Base-by-base conservation (phyloP, 352 stramenopile genomes). In the Globisporangium megalacanthum region DNA sequence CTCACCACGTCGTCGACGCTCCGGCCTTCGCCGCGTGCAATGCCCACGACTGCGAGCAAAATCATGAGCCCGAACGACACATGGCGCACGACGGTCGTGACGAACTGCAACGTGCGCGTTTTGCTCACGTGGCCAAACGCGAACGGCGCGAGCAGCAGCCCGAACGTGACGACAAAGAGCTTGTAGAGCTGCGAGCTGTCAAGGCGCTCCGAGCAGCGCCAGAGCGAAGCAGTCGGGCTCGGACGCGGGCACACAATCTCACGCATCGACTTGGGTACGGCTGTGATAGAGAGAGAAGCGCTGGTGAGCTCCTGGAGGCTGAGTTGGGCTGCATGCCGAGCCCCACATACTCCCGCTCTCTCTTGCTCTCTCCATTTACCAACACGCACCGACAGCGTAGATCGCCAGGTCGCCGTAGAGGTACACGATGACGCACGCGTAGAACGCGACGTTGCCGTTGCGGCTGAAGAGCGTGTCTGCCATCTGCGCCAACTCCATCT, bases 401-500 rank as follows among this genome's bases (percentile, higher is more conserved):
- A 93, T 95, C 19, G 85, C 81, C 50, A 95, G 69, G 58, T 95
- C 85, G n/a, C 85, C 85, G 51, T 92, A 93, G 0, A 95, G 66
- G 53, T 95, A 95, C 49, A 90, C 77, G 49, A 86, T 84, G 29
- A 89, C 74, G 57, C 79, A 92, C 35, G 69, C 72, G 56, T 93
- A 95, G 56, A 95, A 93, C 5, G 83, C 79, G 19, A 88, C 67
- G 48, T 86, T 76, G 6, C 85, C 81, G 42, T 73, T 68, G 51
- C 57, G 75, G 35, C 60, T 82, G 59, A 91, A 95, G 7, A 95
- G 72, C 58, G 86, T 56, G 47, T 93, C 70, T 7, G 83, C 85
- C 77, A 95, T 94, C 50, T 91, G 76, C 15, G 85, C 83, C 29
- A 95, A 58, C 61, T 95, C 85, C 76, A 92, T 88, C 83, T 94